Base-by-base conservation (phyloP, 2,329 filamentous ascomycete genomes). In the Exophiala calicioides region DNA sequence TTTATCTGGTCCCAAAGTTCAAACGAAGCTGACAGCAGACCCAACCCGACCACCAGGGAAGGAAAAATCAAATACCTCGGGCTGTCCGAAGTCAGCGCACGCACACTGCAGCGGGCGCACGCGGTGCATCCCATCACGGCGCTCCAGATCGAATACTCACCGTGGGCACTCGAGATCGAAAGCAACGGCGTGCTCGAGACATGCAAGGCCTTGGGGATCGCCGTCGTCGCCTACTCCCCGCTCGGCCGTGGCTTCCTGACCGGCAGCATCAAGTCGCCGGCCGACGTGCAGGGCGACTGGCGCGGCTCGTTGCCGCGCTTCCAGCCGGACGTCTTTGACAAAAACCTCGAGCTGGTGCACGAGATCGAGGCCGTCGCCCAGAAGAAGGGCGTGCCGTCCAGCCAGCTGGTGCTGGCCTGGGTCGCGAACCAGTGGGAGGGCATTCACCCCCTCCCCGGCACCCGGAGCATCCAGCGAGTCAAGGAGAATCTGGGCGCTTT, bases 141-240 rank as follows among this genome's bases (percentile, higher is more conserved):
- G 10, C 68, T 74, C 19, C 75, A 80, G 61, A 66, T 74, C 40
- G 75, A 77, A 57, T 77, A 72, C 61, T 71, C 66, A 3, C 68
- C 71, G 1, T 76, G 72, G 56, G 62, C 64, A 3, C 58, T 68
- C 9, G 72, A 74, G 44, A 74, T 76, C 43, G 75, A 78, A 32
- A 52, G 26, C 35, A 41, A 62, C 71, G 53, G 70, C 29, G 59
- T 76, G 4, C 58, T 75, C 7, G 60, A 62, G 6, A 69, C 73
- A 1, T 71, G 70, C 42, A 42, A 44, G 15, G 75, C 90, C 61
- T 66, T 85, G 34, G 69, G 74, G 35, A 88, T 91, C 50, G 82
- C 85, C 0, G 69, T 90, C 36, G 67, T 88, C 26, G 85, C 84
- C 0, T 90, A 89, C 67, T 84, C 83, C 33, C 86, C 87, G 1